A percentile compares a stretch with the other conserved stretches of the same genome.
Conservation (phyloP, 495 filamentous ascomycete species). For the Aspergillus bertholletiae region DNA sequence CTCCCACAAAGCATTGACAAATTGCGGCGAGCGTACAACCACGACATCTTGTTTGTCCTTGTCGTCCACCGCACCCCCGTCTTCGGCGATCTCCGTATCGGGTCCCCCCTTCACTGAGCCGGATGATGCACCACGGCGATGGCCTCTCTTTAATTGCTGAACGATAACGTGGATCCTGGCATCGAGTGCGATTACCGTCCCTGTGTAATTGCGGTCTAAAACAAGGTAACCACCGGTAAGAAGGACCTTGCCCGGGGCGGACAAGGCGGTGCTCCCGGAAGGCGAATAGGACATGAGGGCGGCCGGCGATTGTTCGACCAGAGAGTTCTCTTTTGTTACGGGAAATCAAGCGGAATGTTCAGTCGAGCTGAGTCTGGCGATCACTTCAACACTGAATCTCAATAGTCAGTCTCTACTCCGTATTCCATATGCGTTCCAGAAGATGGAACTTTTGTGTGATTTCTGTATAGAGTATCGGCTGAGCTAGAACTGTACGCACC, state of each 20-base stretch:
- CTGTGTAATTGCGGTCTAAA: conserved; percentile 82
- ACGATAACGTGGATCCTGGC: conserved; percentile 88
- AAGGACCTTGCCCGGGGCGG: conserved; percentile 93
- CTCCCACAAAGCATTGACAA: conserved; percentile 78
- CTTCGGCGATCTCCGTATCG: conserved; percentile 7
- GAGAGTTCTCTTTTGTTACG: neutral
- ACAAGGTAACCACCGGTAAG: conserved; percentile 94
- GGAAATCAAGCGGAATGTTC: neutral
- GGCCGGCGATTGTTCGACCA: neutral
- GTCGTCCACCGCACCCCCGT: conserved; percentile 17
- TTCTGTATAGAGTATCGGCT: neutral
- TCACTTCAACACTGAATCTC: neutral
- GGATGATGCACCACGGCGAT: conserved; percentile 22
- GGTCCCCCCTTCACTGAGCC: conserved; percentile 13
- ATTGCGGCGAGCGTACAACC: conserved; percentile 87
- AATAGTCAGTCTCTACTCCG: neutral
- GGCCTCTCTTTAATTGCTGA: conserved; percentile 44
- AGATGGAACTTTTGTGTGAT: neutral
- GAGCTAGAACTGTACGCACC: neutral
- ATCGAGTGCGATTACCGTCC: conserved; percentile 89
- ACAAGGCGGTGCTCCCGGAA: conserved; percentile 57
- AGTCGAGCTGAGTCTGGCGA: neutral
- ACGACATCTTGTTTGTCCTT: conserved; percentile 50
- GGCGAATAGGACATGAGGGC: conserved; percentile 1
- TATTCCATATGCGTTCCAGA: neutral